A percentile compares a stretch with the other conserved stretches of the same genome.
Conservation (phyloP, 2,329 filamentous ascomycete genomes). For the Exserohilum turcica region DNA sequence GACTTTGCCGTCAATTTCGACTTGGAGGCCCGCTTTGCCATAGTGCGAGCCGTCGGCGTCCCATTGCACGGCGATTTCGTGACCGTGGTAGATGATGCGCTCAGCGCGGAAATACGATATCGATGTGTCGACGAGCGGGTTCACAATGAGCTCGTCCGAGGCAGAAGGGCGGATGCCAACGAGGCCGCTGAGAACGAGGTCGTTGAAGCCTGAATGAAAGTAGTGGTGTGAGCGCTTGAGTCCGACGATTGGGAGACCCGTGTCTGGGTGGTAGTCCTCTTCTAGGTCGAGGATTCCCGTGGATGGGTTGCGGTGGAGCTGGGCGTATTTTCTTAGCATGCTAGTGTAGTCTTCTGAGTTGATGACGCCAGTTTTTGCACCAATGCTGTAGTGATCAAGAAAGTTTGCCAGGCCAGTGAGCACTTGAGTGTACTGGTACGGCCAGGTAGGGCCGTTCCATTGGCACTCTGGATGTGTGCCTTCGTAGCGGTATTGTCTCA, state of each 20-base stretch:
- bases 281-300: conserved; percentile 46
- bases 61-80: conserved; percentile 51
- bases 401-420: conserved; percentile 51
- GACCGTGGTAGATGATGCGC: conserved; percentile 51
- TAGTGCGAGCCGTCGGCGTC: conserved; percentile 45
- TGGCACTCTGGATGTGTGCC: conserved; percentile 49
- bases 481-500: conserved; percentile 52
- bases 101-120: conserved; percentile 52
- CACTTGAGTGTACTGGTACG: conserved; percentile 52
- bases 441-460: conserved; percentile 55
- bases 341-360: conserved; percentile 44
- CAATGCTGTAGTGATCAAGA: conserved; percentile 49
- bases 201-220: conserved; percentile 54
- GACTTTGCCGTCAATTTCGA: conserved; percentile 45
- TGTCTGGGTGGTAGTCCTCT: conserved; percentile 53
- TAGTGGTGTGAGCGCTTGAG: conserved; percentile 52
- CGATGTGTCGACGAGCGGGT: conserved; percentile 45
- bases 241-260: conserved; percentile 50
- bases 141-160: conserved; percentile 49
- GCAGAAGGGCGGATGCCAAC: conserved; percentile 50
- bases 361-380: conserved; percentile 27
- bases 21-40: conserved; percentile 36
- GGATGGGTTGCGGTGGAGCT: conserved; percentile 48
- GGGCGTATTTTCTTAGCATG: conserved; percentile 48
- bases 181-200: conserved; percentile 50